These are phyloP conservation scores for Colletotrichum sp. DNA, from an alignment of 2,329 filamentous ascomycete species.

Conservation along the genomic window DNA sequence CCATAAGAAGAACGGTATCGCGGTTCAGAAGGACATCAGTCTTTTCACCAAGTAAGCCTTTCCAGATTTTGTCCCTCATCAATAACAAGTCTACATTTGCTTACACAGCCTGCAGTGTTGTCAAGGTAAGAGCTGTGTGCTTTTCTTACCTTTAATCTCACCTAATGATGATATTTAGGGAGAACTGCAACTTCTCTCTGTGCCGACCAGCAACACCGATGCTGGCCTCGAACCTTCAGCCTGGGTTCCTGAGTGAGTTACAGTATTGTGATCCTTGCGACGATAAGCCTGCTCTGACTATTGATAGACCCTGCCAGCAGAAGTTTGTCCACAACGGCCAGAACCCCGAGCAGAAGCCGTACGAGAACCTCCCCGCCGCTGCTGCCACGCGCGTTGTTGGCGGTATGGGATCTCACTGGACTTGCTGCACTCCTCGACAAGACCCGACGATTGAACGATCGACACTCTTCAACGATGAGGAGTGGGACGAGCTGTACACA, in stretches of 20 bases:
- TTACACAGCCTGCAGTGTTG: neutral
- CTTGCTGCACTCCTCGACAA: neutral
- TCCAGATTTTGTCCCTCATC: fast-evolving
- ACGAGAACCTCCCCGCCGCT: neutral
- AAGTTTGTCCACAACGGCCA: neutral
- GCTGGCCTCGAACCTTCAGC: neutral
- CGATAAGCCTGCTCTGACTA: neutral
- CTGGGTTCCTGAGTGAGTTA: neutral
- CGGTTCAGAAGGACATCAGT: neutral
- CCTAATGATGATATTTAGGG: neutral
- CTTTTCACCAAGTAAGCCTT: neutral
- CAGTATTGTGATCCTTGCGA: neutral
- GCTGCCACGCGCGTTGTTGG: neutral
- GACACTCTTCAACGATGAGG: neutral
- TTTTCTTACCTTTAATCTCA: neutral
- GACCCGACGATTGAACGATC: neutral
- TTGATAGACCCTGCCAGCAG: neutral
- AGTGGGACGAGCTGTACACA: neutral
- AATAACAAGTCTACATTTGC: neutral
- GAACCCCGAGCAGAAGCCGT: neutral
- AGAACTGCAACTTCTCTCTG: neutral
- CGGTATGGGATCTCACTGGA: neutral
- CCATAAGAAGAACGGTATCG: neutral
- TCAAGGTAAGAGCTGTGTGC: neutral
- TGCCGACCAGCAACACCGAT: neutral